Evolutionary conservation across 495 filamentous ascomycete species (phyloP).

Genomic region (Terfezia claveryi): DNA sequence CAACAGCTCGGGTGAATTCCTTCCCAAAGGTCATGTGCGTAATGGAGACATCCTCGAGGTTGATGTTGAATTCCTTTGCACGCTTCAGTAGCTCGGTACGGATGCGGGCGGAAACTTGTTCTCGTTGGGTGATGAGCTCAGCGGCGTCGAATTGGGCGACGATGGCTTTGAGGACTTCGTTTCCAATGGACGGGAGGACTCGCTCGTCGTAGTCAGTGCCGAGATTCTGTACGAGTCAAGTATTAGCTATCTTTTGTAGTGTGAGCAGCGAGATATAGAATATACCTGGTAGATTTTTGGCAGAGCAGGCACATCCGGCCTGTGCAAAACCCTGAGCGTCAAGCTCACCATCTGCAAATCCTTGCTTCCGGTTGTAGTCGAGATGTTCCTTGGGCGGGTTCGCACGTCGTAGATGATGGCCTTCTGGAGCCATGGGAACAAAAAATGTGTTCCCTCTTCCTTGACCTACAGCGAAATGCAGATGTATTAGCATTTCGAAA

Average conservation of each 20-base stretch:
- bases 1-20: conserved; percentile 95
- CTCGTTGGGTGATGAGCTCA: conserved; percentile 96
- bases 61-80: conserved; percentile 96
- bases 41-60: conserved; percentile 95
- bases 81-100: conserved; percentile 84
- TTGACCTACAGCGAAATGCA: conserved; percentile 29
- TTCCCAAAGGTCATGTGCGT: conserved; percentile 99
- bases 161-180: conserved; percentile 98
- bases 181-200: conserved; percentile 97
- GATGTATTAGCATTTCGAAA: neutral
- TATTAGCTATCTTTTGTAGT: neutral
- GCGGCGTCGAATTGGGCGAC: conserved; percentile 98
- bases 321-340: conserved; percentile 84
- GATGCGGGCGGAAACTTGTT: conserved; percentile 82
- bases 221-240: conserved; percentile 31
- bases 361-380: conserved; percentile 95
- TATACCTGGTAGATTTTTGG: conserved; percentile 96
- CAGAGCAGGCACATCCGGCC: conserved; percentile 75
- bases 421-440: conserved; percentile 87
- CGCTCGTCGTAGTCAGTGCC: conserved; percentile 97
- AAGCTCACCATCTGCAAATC: conserved; percentile 99
- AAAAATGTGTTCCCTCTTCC: conserved; percentile 93
- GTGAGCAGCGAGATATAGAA: neutral
- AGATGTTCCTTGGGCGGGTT: conserved; percentile 89
- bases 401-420: conserved; percentile 94